Evolutionary conservation across 768 basidiomycete genomes (phyloP).

Genomic region (Hygrocybe punicea): DNA sequence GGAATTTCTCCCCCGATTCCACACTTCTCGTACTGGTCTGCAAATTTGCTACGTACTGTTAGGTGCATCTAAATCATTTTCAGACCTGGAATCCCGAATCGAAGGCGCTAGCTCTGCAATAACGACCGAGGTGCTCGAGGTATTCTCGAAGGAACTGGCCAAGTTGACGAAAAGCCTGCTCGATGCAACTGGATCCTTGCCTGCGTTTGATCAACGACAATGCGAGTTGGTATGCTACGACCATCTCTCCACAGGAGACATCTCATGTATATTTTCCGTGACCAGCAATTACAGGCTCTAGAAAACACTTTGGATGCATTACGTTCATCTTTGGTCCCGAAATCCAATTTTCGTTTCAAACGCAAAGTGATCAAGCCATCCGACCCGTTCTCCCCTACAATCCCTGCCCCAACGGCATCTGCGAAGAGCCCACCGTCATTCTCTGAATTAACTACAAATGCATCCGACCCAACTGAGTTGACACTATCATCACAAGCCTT

Average conservation of each 20-base stretch:
- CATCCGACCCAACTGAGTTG: conserved; percentile 31
- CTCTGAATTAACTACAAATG: background rate
- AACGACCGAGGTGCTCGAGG: conserved; percentile 38
- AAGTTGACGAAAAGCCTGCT: conserved; percentile 59
- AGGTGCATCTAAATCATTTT: conserved; percentile 9
- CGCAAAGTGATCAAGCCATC: conserved; percentile 29
- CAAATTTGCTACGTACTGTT: conserved; percentile 10
- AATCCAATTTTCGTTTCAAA: conserved; percentile 67
- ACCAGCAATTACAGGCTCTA: conserved; percentile 63
- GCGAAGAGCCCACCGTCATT: background rate
- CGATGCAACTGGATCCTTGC: conserved; percentile 62
- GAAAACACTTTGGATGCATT: conserved; percentile 55
- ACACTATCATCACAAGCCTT: conserved; percentile 45
- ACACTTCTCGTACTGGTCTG: conserved; percentile 50
- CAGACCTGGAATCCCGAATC: conserved; percentile 51
- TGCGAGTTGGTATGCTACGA: conserved; percentile 54
- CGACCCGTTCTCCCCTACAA: conserved; percentile 10
- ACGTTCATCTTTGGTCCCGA: conserved; percentile 43
- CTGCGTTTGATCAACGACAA: conserved; percentile 71
- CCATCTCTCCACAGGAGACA: background rate
- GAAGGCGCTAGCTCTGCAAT: conserved; percentile 34
- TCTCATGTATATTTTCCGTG: conserved; percentile 9
- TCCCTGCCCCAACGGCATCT: background rate
- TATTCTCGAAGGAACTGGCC: conserved; percentile 49
- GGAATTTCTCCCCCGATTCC: conserved; percentile 50